Conservation (phyloP, 2,329 filamentous ascomycete genomes). For the Chaetomiaceae sp. region DNA sequence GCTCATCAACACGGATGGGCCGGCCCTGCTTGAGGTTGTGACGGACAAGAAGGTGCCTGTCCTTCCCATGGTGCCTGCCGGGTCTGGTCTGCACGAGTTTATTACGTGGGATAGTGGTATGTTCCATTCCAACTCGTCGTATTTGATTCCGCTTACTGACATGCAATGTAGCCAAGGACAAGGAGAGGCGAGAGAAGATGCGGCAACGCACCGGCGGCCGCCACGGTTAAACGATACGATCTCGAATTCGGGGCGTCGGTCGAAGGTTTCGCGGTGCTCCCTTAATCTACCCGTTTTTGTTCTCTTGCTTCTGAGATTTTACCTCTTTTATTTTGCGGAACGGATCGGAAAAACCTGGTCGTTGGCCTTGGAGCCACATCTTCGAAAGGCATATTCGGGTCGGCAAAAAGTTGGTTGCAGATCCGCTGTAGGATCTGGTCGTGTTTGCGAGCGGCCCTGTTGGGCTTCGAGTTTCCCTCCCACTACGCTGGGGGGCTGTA, state of each 20-base stretch:
- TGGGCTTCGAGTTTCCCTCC: background rate
- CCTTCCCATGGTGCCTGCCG: conserved; percentile 93
- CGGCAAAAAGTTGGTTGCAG: conserved; percentile 17
- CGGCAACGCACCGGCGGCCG: conserved; percentile 55
- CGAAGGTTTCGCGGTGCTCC: background rate
- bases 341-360: conserved; percentile 4
- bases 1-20: conserved; percentile 86
- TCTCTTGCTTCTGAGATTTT: background rate
- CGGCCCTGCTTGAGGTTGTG: conserved; percentile 85
- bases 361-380: background rate
- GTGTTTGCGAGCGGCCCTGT: background rate
- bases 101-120: conserved; percentile 77
- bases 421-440: conserved; percentile 14
- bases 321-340: background rate
- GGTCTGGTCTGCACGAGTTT: conserved; percentile 86
- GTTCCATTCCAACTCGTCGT: conserved; percentile 29
- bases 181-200: conserved; percentile 63
- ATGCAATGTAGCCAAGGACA: conserved; percentile 56
- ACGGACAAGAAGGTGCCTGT: conserved; percentile 91
- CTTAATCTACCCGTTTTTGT: background rate
- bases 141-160: conserved; percentile 37
- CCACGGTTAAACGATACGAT: conserved; percentile 36
- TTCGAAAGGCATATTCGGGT: conserved; percentile 17
- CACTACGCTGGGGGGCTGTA: conserved; percentile 12
- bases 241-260: background rate